A percentile compares a stretch with the other conserved stretches of the same genome.
These are phyloP conservation scores for Flaveria bidentis DNA, from an alignment of 129 eudicot genomes.

Conservation along the genomic window DNA sequence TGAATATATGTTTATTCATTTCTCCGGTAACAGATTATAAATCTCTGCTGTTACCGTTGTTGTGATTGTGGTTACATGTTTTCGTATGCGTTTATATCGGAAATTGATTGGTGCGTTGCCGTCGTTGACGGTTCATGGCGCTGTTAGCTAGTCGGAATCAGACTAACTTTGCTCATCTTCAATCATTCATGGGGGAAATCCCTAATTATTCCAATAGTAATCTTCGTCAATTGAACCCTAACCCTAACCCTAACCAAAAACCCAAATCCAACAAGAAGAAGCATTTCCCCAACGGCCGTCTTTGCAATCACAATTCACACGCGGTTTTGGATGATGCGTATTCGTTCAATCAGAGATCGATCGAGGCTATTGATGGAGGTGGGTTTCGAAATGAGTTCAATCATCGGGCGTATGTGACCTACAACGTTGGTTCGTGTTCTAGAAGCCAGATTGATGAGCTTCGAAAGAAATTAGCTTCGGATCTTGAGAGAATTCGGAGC, in stretches of 20 bases:
- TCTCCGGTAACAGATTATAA: background rate
- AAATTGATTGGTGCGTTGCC: conserved; percentile 31
- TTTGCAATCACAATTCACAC: conserved; percentile 15
- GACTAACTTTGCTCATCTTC: conserved; percentile 9
- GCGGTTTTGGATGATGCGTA: conserved; percentile 69
- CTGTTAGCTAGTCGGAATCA: conserved; percentile 73
- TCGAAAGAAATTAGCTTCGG: conserved; percentile 53
- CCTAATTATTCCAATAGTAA: conserved; percentile 46
- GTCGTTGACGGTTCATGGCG: conserved; percentile 50
- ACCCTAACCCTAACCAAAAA: conserved; percentile 57
- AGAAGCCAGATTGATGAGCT: conserved; percentile 55
- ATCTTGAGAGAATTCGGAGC: conserved; percentile 64
- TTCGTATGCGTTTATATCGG: background rate
- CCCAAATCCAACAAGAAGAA: conserved; percentile 51
- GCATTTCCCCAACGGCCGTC: conserved; percentile 48
- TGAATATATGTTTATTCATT: background rate
- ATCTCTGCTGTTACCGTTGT: background rate
- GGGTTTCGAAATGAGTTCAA: conserved; percentile 36
- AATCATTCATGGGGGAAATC: conserved; percentile 70
- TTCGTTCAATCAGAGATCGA: conserved; percentile 59
- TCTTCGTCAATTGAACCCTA: conserved; percentile 52
- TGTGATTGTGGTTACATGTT: background rate
- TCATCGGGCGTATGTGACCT: conserved; percentile 43
- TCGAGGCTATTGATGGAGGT: conserved; percentile 49
- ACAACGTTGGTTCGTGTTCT: conserved; percentile 53